Evolutionary conservation across 2,329 filamentous ascomycete species (phyloP), one percentile per base, ranked within the genome.

Genomic region (Rutstroemia sp.): DNA sequence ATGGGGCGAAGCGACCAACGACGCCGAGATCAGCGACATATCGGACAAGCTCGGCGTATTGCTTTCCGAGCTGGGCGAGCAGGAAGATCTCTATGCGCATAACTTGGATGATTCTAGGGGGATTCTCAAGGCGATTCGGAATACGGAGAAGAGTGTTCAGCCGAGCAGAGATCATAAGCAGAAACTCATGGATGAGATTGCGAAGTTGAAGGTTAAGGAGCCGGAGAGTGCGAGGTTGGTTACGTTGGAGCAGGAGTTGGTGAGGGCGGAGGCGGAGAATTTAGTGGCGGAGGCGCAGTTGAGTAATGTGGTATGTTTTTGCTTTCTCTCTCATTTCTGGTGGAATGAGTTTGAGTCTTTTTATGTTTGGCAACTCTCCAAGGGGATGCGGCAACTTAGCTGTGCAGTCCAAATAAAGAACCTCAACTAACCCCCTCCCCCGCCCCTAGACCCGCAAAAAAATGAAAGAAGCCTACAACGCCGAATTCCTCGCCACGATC

Each of bases 41-140:
- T 91, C 88, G 58, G 94, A 97, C 79, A 99, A 99, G 79, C 79
- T 99, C 52, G 94, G 91, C 52, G 92, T 97, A 41, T 77, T 99
- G 66, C 77, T 99, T 59, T 87, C 88, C 21, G 94, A 97, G 77
- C 83, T 99, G 59, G 94, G 91, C 52, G 91, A 96, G 73, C 91
- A 95, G 73, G 94, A 99, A 71, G 92, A 96, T 64, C 70, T 79
- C 47, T 97, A 92, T 72, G 90, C 92, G 4, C 87, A 92, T 71
- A 85, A 86, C 49, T 72, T 99, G 55, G 94, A 99, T 71, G 91
- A 96, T 61, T 90, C 88, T 63, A 82, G 94, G 49, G 80, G 77
- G 37, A 74, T 90, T 23, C 77, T 99, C 71, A 99, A 99, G 80
- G 82, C 89, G 63, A 95, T 99, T 65, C 83, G 94, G 63, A 95